Base-by-base conservation (phyloP, 805 yeast genomes). In the Pichia manshurica region DNA sequence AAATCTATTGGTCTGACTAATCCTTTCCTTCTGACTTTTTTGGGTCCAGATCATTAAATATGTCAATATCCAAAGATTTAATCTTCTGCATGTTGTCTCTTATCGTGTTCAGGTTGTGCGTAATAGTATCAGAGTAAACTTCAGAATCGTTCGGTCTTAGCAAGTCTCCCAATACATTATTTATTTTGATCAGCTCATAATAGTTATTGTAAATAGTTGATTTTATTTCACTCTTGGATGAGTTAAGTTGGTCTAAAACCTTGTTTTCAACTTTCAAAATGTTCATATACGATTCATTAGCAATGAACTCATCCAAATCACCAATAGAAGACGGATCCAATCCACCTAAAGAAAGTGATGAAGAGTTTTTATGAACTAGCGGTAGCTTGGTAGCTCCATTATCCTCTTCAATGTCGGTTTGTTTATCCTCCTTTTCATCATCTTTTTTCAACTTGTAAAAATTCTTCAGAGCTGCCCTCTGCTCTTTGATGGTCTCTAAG, bases 161-260 rank as follows among this genome's bases (percentile, higher is more conserved):
- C 39, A 72, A 48, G 32, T 65, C 69, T 46, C 60, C 62, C 44
- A 84, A 63, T 3, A 82, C 74, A 41, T 80, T 77, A 55, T 79
- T 82, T 49, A 84, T 74, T 56, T 81, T 81, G 57, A 84, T 82
- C 53, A 84, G 66, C 51, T 84, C 90, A 60, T 79, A 82, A 68
- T 84, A 84, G 57, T 84, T 84, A 62, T 84, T 86, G 62, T 84
- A 84, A 10, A 84, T 81, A 37, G 84, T 82, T 25, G 84, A 77
- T 56, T 84, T 84, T 53, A 82, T 81, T 40, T 77, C 79, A 56
- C 78, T 74, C 50, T 78, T 81, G 44, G 75, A 78, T 15, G 76
- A 61, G 49, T 75, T 77, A 47, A 79, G 65, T 44, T 70, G 68
- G 28, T 69, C 69, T 21, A 73, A 70, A 8, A 78, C 67, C 10